Evolutionary conservation across 148 eudicot genomes (phyloP), one percentile per base, ranked within the genome.

Genomic region (Rhododendron ferrugineum): DNA sequence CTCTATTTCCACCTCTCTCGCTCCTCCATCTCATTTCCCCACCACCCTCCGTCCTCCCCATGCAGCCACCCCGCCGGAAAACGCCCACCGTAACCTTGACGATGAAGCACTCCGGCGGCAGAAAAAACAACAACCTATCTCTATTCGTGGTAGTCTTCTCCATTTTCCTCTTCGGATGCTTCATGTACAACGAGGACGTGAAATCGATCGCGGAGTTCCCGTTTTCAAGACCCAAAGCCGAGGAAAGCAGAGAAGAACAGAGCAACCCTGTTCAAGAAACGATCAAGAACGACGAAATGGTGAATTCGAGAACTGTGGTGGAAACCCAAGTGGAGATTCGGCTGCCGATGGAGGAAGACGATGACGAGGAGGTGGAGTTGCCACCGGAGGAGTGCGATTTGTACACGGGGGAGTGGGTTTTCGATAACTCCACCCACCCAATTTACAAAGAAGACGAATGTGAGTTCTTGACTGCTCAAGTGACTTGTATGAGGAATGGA

Each of bases 201-300:
- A 95, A 97, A 81, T 93, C 99, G 49, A 91, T 96, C 5, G 95
- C 97, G 0, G 95, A 96, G 52, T 95, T 95, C 80, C 99, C 98
- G 20, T 95, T 96, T 80, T 91, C 94, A 0, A 84, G 90, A 11
- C 92, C 94, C 22, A 92, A 80, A 81, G 20, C 85, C 4, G 89
- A 88, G 85, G 93, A 93, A 88, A 79, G 83, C 79, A 88, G 85
- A 36, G 90, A 84, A 30, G 83, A 84, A 0, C 83, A 78, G 11
- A 78, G 73, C 30, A 81, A 81, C 88, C 86, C 88, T 75, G 23
- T 87, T 88, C 91, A 70, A 87, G 91, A 89, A 87, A 22, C 16
- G 1, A 80, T 28, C 7, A 64, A 42, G 18, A 80, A 46, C 2
- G 75, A 46, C 6, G 85, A 30, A 26, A 2, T 64, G 20, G 70